Evolutionary conservation across 495 filamentous ascomycete genomes (phyloP).

Genomic region (Penicillium riverlandense): DNA sequence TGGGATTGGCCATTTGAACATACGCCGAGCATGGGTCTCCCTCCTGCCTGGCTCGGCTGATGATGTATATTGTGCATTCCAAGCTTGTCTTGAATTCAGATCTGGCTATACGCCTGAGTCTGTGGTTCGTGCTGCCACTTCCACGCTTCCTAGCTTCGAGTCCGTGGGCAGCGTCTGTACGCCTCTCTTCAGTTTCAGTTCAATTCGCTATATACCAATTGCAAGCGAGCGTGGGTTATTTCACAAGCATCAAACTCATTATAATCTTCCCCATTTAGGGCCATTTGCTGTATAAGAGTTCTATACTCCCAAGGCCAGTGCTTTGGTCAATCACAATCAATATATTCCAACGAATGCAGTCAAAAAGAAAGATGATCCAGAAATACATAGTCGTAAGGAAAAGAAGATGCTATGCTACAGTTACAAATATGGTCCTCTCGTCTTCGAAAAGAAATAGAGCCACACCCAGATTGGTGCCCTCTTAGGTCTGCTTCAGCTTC

Average conservation of each 20-base stretch:
- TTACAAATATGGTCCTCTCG: constrained; percentile 7
- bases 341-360: too few species aligned
- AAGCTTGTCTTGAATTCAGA: not conserved
- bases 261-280: too few species aligned
- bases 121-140: not conserved
- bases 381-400: constrained; percentile 19
- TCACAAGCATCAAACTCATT: too few species aligned
- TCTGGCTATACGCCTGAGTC: not conserved
- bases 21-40: constrained; percentile 4
- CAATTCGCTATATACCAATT: too few species aligned
- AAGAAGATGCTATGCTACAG: constrained; percentile 37
- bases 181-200: too few species aligned
- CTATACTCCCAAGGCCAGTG: too few species aligned
- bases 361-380: constrained; percentile 10
- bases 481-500: constrained; percentile 28
- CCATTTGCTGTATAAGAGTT: too few species aligned
- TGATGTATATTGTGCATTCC: constrained; percentile 3
- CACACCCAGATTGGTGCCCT: constrained; percentile 8
- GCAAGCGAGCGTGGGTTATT: too few species aligned
- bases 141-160: not conserved
- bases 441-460: not conserved
- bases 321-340: too few species aligned
- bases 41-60: not conserved
- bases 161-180: not conserved
- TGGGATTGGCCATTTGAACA: constrained; percentile 8